These are phyloP conservation scores for Coprinopsis marcescibilis DNA, from an alignment of 768 basidiomycete species.

Conservation along the genomic window DNA sequence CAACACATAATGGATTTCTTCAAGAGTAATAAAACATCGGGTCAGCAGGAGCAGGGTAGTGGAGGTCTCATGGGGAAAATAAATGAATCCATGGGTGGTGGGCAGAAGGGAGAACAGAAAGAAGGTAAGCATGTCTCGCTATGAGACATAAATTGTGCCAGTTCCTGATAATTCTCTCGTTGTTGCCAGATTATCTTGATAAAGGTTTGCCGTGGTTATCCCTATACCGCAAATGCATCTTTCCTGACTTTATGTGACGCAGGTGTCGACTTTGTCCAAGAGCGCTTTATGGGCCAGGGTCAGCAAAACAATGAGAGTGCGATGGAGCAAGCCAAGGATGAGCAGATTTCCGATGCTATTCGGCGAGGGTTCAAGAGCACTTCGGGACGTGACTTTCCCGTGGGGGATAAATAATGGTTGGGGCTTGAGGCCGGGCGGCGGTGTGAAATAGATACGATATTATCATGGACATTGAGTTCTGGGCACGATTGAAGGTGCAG, in stretches of 20 bases:
- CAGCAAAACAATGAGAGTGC: constrained; percentile 38
- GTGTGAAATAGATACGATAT: no score
- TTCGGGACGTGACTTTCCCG: constrained; percentile 33
- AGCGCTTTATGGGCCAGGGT: constrained; percentile 29
- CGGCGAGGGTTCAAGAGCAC: constrained; percentile 26
- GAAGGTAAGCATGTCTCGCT: constrained; percentile 24
- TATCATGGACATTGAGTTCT: no score
- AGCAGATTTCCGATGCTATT: constrained; percentile 36
- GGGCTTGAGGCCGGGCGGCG: no score
- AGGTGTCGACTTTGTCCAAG: constrained; percentile 37
- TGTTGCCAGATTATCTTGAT: constrained; percentile 28
- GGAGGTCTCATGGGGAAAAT: constrained; percentile 27
- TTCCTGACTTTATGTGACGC: background rate
- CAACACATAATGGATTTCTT: constrained; percentile 17
- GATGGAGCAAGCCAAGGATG: constrained; percentile 37
- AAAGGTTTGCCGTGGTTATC: constrained; percentile 21
- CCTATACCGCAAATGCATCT: background rate
- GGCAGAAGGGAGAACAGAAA: constrained; percentile 27
- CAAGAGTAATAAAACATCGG: constrained; percentile 12
- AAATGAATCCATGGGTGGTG: constrained; percentile 26
- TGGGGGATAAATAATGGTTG: constrained; percentile 28
- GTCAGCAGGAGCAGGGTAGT: constrained; percentile 2
- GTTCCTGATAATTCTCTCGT: background rate
- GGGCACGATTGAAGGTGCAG: no score
- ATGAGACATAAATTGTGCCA: background rate